A percentile compares a stretch with the other conserved stretches of the same genome.
These are phyloP conservation scores for Aegilops sharonensis DNA, from an alignment of 176 grass and related monocot genomes.

Conservation along the genomic window DNA sequence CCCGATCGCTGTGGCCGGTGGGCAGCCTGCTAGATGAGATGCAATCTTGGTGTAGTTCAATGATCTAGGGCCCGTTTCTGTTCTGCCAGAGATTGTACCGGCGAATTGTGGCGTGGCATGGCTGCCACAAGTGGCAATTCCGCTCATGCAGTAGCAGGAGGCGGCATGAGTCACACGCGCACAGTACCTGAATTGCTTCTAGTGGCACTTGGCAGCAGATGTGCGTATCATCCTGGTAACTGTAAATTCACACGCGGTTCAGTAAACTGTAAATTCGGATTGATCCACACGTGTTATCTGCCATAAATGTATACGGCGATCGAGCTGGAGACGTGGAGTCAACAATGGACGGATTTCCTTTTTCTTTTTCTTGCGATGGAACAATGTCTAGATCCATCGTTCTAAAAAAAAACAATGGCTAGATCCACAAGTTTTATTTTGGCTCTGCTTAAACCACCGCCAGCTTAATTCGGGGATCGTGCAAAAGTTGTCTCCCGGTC, in stretches of 20 bases:
- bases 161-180: not conserved
- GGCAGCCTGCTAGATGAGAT: not conserved
- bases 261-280: not conserved
- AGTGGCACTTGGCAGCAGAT: too few relatives aligned
- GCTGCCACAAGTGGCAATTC: not conserved
- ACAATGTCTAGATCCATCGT: too few relatives aligned
- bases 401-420: too few relatives aligned
- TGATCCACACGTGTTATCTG: too few relatives aligned
- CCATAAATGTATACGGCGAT: too few relatives aligned
- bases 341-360: too few relatives aligned
- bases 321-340: too few relatives aligned
- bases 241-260: too few relatives aligned
- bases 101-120: not conserved
- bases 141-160: not conserved
- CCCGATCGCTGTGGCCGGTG: not conserved
- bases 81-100: not conserved
- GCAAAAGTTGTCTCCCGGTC: not conserved
- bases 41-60: conserved; percentile 10
- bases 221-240: not conserved
- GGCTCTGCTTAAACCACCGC: not conserved
- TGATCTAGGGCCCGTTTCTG: conserved; percentile 19
- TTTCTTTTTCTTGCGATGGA: too few relatives aligned
- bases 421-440: too few relatives aligned
- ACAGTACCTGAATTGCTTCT: not conserved
- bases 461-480: not conserved